Evolutionary conservation across 345 rosid species (phyloP), one percentile per base, ranked within the genome.

Genomic region (Citrus glauca): DNA sequence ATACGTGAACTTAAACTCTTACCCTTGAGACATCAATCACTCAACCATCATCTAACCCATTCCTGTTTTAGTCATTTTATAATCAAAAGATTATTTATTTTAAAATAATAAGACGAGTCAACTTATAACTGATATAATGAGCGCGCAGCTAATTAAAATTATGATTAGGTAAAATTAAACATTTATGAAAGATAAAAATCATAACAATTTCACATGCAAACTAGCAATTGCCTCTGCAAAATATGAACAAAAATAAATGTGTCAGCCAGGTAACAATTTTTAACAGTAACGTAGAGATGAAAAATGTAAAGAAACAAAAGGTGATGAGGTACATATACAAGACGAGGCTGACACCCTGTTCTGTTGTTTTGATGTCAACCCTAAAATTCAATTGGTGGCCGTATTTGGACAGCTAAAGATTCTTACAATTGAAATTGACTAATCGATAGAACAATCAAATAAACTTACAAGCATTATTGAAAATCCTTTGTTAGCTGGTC

Each of bases 371-470:
- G 71, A 76, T 78, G 77, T 84, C 81, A 82, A 78, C 86, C 79
- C 82, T 61, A 78, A 77, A 81, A 75, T 72, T 77, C 81, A 66
- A 70, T 71, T 74, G 86, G 82, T 82, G 88, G 85, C 86, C 81
- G 75, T 82, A 17, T 63, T 40, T 32, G 74, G 84, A 62, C 85
- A 80, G 82, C 33, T 56, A 81, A 85, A 84, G 90, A 85, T 87
- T 87, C 87, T 80, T 71, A 74, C 27, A 66, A 84, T 79, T 79
- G 85, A 87, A 62, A 78, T 82, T 87, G 90, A 87, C 88, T 48
- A 78, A 71, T 78, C 90, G 66, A 66, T 71, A 55, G 76, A 78
- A 75, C 80, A 55, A 78, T 83, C 74, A 67, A 56, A 80, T 60
- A 80, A 69, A 77, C 56, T 74, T 81, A 75, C 48, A 69, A 28